phyloP scores from a whole-genome alignment of 208 protist genomes.

The Strigomonas oncopelti region DNA sequence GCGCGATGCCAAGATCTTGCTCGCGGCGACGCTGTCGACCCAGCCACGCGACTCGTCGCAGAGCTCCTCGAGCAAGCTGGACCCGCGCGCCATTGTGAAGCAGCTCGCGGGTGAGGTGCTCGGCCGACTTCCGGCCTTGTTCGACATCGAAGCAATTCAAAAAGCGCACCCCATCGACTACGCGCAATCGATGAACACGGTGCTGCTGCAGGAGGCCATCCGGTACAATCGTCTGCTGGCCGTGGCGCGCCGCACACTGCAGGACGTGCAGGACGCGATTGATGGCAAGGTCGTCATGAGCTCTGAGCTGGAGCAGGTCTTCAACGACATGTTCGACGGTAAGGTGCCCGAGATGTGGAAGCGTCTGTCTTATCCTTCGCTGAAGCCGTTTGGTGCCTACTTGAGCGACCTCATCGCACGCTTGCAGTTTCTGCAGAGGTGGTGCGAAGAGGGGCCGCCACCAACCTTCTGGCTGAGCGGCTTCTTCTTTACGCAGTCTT shows the following conservation, averaged over 20 bases:
- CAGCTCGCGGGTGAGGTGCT: conserved; percentile 87
- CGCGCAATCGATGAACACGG: conserved; percentile 95
- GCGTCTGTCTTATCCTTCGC: conserved; percentile 92
- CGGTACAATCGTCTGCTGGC: conserved; percentile 92
- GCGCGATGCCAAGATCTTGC: conserved; percentile 80
- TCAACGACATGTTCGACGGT: conserved; percentile 90
- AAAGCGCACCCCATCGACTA: conserved; percentile 87
- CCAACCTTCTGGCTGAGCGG: conserved; percentile 93
- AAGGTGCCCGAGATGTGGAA: conserved; percentile 90
- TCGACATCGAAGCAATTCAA: conserved; percentile 89
- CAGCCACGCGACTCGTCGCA: conserved; percentile 70
- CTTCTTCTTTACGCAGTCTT: conserved; percentile 98
- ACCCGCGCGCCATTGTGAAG: conserved; percentile 81
- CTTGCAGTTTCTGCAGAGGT: conserved; percentile 89
- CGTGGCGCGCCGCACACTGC: conserved; percentile 87
- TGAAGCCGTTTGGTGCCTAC: conserved; percentile 96
- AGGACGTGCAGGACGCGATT: conserved; percentile 94
- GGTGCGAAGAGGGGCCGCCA: conserved; percentile 83
- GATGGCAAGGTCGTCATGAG: conserved; percentile 97
- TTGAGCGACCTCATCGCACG: conserved; percentile 92
- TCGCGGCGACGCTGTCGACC: conserved; percentile 84
- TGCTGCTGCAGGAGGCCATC: conserved; percentile 91
- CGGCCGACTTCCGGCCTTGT: conserved; percentile 76
- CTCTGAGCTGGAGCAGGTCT: conserved; percentile 92
- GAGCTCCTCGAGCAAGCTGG: conserved; percentile 31